A percentile compares a stretch with the other conserved stretches of the same genome.
phyloP scores from a whole-genome alignment of 192 early-diverging fungal genomes.

The Linnemannia hyalina region DNA sequence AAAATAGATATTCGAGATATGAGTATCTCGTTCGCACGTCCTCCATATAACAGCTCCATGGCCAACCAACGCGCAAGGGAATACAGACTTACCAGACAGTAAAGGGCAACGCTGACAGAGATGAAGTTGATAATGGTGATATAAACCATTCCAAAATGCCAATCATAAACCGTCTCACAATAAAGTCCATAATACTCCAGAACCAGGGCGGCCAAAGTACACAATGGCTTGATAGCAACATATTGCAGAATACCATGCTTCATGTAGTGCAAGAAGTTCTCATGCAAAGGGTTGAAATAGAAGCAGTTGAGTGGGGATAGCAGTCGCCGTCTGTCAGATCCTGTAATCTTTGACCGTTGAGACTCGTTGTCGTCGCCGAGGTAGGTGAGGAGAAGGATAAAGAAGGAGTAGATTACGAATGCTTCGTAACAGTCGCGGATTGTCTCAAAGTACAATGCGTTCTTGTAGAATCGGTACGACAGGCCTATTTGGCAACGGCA shows the following conservation, averaged over 20 bases:
- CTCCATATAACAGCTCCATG: background rate
- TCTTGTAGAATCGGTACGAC: conserved; percentile 78
- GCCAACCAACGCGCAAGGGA: background rate
- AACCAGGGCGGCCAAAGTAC: conserved; percentile 72
- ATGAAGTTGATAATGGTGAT: conserved; percentile 73
- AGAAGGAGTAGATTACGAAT: conserved; percentile 80
- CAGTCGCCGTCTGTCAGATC: conserved; percentile 62
- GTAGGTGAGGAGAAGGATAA: conserved; percentile 77
- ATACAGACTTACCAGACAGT: conserved; percentile 71
- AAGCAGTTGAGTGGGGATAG: conserved; percentile 75
- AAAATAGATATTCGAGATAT: background rate
- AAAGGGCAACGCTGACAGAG: conserved; percentile 73
- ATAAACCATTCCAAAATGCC: conserved; percentile 77
- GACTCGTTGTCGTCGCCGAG: conserved; percentile 64
- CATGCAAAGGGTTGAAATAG: conserved; percentile 68
- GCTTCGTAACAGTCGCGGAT: conserved; percentile 84
- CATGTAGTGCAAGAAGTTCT: conserved; percentile 68
- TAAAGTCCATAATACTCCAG: conserved; percentile 70
- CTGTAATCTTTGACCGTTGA: conserved; percentile 65
- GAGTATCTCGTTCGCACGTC: background rate
- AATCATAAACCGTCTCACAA: conserved; percentile 72
- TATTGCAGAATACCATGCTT: conserved; percentile 81
- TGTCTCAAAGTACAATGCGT: conserved; percentile 75
- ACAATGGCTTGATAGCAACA: conserved; percentile 68
- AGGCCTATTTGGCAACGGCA: conserved; percentile 33